These are phyloP conservation scores for Penicillium canescens DNA, from an alignment of 495 filamentous ascomycete genomes.

Conservation along the genomic window DNA sequence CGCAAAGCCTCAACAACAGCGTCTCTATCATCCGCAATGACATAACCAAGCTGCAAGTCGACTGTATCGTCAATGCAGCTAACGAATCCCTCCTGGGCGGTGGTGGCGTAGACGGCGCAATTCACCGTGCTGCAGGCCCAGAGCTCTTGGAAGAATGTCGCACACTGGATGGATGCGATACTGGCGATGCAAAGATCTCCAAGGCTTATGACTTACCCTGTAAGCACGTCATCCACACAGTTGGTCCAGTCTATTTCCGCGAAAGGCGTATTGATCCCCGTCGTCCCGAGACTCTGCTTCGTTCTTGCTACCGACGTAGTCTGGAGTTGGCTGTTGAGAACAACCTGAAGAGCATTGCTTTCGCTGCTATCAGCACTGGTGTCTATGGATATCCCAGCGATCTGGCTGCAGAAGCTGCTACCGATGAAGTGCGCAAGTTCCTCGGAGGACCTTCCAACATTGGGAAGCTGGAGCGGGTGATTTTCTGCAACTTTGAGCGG, in stretches of 20 bases:
- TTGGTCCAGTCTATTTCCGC: constrained; percentile 76
- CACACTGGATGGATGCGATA: constrained; percentile 66
- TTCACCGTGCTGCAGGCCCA: constrained; percentile 80
- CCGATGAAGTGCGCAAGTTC: constrained; percentile 69
- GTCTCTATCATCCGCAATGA: constrained; percentile 72
- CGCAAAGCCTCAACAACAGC: constrained; percentile 64
- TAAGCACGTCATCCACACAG: constrained; percentile 82
- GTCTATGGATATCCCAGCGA: constrained; percentile 83
- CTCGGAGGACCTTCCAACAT: constrained; percentile 57
- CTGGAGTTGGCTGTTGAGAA: constrained; percentile 70
- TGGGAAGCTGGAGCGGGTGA: constrained; percentile 63
- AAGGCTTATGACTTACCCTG: constrained; percentile 72
- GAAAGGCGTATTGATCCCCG: constrained; percentile 29
- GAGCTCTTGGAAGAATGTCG: constrained; percentile 69
- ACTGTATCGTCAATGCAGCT: constrained; percentile 92
- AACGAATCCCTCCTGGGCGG: constrained; percentile 79
- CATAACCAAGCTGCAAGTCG: constrained; percentile 79
- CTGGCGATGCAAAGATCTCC: constrained; percentile 84
- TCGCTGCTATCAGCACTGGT: constrained; percentile 82
- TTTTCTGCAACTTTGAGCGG: constrained; percentile 77
- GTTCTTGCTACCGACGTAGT: constrained; percentile 72
- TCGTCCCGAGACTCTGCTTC: constrained; percentile 51
- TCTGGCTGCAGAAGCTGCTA: constrained; percentile 67
- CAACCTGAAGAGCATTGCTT: constrained; percentile 71
- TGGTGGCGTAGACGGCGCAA: constrained; percentile 85